Conservation (phyloP, 1,284 basidiomycete genomes). For the Ceratobasidium sp. region DNA sequence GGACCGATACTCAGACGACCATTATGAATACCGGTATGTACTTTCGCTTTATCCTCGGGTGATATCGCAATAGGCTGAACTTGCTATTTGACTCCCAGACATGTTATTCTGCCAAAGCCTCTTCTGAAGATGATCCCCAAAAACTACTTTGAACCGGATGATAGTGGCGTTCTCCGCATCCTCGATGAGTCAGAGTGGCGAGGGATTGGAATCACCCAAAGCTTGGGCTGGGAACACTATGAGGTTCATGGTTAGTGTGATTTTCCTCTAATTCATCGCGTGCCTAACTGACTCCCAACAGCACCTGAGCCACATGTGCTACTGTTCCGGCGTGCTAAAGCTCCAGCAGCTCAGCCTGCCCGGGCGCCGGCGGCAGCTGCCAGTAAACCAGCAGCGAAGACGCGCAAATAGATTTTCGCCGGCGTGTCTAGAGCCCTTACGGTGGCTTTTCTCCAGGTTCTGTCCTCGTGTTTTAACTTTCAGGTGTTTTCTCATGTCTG, state of each 20-base stretch:
- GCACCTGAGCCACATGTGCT: slow-evolving; percentile 89
- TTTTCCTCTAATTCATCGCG: not conserved
- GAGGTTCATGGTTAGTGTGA: slow-evolving; percentile 89
- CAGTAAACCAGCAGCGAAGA: slow-evolving; percentile 23
- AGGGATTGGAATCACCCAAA: slow-evolving; percentile 95
- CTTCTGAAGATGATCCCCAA: slow-evolving; percentile 91
- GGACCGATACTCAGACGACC: slow-evolving; percentile 84
- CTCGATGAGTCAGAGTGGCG: slow-evolving; percentile 92
- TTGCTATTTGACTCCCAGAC: slow-evolving; percentile 61
- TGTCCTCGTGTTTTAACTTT: slow-evolving; percentile 38
- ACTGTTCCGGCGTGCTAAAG: slow-evolving; percentile 72
- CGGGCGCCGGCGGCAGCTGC: slow-evolving; percentile 11
- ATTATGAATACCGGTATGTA: slow-evolving; percentile 66
- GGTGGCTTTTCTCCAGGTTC: slow-evolving; percentile 36
- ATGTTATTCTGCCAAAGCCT: slow-evolving; percentile 91
- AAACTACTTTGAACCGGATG: slow-evolving; percentile 70
- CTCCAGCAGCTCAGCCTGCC: slow-evolving; percentile 7
- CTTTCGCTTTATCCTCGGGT: not conserved
- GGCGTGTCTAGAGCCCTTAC: not conserved
- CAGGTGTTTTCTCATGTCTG: slow-evolving; percentile 24
- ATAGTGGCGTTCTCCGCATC: slow-evolving; percentile 83
- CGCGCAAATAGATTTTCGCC: slow-evolving; percentile 36
- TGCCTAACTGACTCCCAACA: slow-evolving; percentile 55
- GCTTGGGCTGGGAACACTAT: slow-evolving; percentile 97
- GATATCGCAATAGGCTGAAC: slow-evolving; percentile 6